Evolutionary conservation across 495 filamentous ascomycete species (phyloP), one percentile per base, ranked within the genome.

Genomic region (Penicillium manginii): DNA sequence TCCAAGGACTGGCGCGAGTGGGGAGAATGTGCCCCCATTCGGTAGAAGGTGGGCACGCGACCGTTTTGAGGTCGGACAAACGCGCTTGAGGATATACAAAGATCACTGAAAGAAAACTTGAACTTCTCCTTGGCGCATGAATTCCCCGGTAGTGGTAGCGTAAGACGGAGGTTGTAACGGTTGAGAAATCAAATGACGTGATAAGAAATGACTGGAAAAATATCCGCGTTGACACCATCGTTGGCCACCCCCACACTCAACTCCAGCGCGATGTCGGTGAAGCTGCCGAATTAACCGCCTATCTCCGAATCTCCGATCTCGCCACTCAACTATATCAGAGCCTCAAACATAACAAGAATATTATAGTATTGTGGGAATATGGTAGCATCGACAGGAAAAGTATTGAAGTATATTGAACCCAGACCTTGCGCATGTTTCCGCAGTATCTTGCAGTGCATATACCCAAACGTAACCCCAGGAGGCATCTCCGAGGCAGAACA

Each of bases 261-360:
- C 26, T 32, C 42, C 46, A 56, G 37, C 31, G 23, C 35, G 26
- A 17, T 22, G 52, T 26, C 17, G 35, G 40, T 18, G 40, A 19
- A 43, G 17, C 15, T 66, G 63, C 63, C 63, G 59, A 62, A 29
- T 57, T 62, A 62, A 50, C 63, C 63, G 63, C 42, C 21, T 29
- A 29, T 29, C 26, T 29, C 26, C 26, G 26, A 29, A 29, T 29
- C 26, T 29, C 26, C 26, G 26, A 29, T 29, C 26, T 29, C 26
- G 26, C 26, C 26, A 29, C 6, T 29, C 1, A 29, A 8, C 6
- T 29, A 29, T 29, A 1, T 8, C 3, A 29, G 26, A 29, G 26
- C 26, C 26, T 29, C 26, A 29, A 7, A 8, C 9, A 8, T 0
- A 29, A 29, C 6, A 29, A 1, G 26, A 2, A 29, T 29, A 29